phyloP scores from a whole-genome alignment of 345 rosid genomes.

The Eucalyptus albens region DNA sequence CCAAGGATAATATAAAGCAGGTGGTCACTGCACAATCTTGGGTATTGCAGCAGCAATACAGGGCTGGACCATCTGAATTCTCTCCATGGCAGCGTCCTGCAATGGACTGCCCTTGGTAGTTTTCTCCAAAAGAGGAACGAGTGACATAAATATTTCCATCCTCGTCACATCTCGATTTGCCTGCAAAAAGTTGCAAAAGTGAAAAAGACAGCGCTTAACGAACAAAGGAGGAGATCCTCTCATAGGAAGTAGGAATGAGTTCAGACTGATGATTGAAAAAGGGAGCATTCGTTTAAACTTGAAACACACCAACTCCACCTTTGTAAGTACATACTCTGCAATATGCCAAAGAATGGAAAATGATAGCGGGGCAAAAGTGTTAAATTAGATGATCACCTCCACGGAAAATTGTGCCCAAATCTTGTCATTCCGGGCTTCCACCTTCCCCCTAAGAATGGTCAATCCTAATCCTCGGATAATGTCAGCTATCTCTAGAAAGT shows the following conservation, averaged over 20 bases:
- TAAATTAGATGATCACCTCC: slow-evolving; percentile 39
- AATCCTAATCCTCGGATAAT: slow-evolving; percentile 80
- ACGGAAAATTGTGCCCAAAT: slow-evolving; percentile 87
- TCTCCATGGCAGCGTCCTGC: slow-evolving; percentile 32
- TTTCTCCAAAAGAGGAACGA: slow-evolving; percentile 75
- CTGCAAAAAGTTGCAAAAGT: slow-evolving; percentile 15
- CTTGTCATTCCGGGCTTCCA: slow-evolving; percentile 73
- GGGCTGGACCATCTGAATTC: slow-evolving; percentile 28
- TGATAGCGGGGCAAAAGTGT: neutral
- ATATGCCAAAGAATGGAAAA: neutral
- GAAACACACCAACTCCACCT: neutral
- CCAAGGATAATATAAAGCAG: neutral
- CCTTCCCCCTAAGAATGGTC: slow-evolving; percentile 86
- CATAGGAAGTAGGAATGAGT: neutral
- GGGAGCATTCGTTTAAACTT: neutral
- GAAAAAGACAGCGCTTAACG: neutral
- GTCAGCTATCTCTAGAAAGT: slow-evolving; percentile 92
- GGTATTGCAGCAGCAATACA: slow-evolving; percentile 36
- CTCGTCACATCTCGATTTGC: slow-evolving; percentile 86
- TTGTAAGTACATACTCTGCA: neutral
- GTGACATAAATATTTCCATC: slow-evolving; percentile 87
- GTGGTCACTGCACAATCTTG: slow-evolving; percentile 23
- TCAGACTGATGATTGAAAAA: neutral
- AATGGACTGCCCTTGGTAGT: slow-evolving; percentile 38
- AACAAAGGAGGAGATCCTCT: neutral